A percentile compares a stretch with the other conserved stretches of the same genome.
These are phyloP conservation scores for Coelastrella sp. DNA, from an alignment of 139 green algal genomes.

Conservation along the genomic window DNA sequence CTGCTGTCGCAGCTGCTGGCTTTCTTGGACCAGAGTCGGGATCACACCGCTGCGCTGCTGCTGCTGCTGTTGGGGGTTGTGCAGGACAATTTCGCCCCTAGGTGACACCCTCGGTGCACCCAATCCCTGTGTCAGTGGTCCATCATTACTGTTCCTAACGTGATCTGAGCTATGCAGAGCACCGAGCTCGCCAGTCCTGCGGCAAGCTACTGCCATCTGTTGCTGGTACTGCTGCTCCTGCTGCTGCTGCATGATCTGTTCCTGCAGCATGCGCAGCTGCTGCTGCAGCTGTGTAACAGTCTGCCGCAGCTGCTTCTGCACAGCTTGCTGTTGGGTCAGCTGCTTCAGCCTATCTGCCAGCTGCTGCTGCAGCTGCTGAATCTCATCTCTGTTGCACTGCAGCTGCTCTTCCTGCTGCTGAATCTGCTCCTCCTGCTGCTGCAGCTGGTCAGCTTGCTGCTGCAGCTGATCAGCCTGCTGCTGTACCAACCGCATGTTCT, in stretches of 20 bases:
- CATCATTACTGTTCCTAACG: no score
- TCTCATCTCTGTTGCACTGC: not conserved
- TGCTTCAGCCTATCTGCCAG: not conserved
- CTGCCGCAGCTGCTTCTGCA: not conserved
- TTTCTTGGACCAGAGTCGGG: no score
- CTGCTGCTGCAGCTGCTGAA: not conserved
- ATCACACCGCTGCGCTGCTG: no score
- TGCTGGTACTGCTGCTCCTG: not conserved
- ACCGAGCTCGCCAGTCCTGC: no score
- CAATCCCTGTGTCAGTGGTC: no score
- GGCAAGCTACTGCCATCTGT: not conserved
- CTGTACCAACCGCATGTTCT: no score
- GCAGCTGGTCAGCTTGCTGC: not conserved
- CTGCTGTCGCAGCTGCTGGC: no score
- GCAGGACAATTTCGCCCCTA: no score
- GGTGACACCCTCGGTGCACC: no score
- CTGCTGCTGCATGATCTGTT: not conserved
- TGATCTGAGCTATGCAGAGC: no score
- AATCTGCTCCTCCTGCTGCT: not conserved
- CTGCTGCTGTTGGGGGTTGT: no score
- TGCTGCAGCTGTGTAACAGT: not conserved
- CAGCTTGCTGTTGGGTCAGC: not conserved
- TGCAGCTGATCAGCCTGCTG: not conserved
- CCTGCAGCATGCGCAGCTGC: not conserved
- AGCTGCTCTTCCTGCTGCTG: not conserved